Percentiles rank a stretch among this genome's conserved stretches.
These are phyloP conservation scores for Plenodomus lindquistii DNA, from an alignment of 2,329 filamentous ascomycete species.

Conservation along the genomic window DNA sequence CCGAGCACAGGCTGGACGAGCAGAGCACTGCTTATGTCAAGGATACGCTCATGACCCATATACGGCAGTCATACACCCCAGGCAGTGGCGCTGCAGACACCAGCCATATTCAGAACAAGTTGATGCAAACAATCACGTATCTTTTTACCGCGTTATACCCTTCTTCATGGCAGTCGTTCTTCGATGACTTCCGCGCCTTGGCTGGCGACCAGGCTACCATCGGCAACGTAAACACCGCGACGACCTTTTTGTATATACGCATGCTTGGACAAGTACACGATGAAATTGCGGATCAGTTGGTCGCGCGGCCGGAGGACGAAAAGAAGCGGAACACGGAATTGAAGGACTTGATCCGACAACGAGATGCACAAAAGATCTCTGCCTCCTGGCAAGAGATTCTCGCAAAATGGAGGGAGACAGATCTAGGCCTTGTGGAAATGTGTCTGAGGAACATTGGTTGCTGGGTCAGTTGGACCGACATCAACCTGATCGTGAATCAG, in stretches of 20 bases:
- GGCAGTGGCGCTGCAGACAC: conserved; percentile 67
- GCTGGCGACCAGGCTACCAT: conserved; percentile 64
- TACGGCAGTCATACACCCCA: conserved; percentile 73
- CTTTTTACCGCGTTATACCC: conserved; percentile 88
- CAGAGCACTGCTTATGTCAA: conserved; percentile 76
- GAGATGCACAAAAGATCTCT: conserved; percentile 87
- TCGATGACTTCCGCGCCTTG: conserved; percentile 84
- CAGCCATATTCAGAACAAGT: conserved; percentile 86
- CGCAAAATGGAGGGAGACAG: conserved; percentile 69
- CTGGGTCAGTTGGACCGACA: conserved; percentile 99
- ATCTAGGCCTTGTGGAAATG: conserved; percentile 78
- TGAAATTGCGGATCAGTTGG: conserved; percentile 91
- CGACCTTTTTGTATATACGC: conserved; percentile 85
- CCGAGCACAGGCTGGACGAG: conserved; percentile 74
- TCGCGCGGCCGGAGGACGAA: conserved; percentile 76
- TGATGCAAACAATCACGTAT: conserved; percentile 93
- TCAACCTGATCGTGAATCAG: conserved; percentile 83
- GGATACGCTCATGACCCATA: conserved; percentile 79
- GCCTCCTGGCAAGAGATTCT: conserved; percentile 91
- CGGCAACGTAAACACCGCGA: conserved; percentile 69
- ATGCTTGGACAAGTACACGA: conserved; percentile 90
- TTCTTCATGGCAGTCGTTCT: conserved; percentile 83
- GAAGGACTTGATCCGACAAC: conserved; percentile 84
- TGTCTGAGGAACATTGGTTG: conserved; percentile 90
- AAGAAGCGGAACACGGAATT: conserved; percentile 84